phyloP scores from a whole-genome alignment of 805 yeast species.

The Saccharomycopsis fibuligera region DNA sequence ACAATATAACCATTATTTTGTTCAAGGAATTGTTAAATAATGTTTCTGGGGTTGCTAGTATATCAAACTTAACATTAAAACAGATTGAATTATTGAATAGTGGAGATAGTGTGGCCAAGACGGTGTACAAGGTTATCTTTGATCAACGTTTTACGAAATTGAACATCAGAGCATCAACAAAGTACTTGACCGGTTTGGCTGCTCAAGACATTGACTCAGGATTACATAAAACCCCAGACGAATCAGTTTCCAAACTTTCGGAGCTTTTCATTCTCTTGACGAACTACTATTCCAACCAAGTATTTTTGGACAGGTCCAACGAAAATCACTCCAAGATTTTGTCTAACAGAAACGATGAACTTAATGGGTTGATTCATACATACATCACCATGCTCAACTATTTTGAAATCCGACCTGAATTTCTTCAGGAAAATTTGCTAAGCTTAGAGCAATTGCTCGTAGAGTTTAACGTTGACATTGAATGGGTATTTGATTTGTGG shows the following conservation, averaged over 20 bases:
- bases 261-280: slow-evolving; percentile 66
- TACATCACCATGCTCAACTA: slow-evolving; percentile 53
- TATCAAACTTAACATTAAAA: slow-evolving; percentile 55
- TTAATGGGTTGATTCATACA: slow-evolving; percentile 59
- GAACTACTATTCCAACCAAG: slow-evolving; percentile 37
- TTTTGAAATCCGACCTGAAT: slow-evolving; percentile 31
- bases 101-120: slow-evolving; percentile 48
- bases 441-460: slow-evolving; percentile 36
- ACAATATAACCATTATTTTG: slow-evolving; percentile 54
- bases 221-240: neutral
- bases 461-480: slow-evolving; percentile 41
- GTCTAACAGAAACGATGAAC: slow-evolving; percentile 67
- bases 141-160: slow-evolving; percentile 24
- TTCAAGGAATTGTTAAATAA: slow-evolving; percentile 58
- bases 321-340: slow-evolving; percentile 60
- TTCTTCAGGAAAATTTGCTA: slow-evolving; percentile 33
- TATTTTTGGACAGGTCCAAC: slow-evolving; percentile 28
- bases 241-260: slow-evolving; percentile 7
- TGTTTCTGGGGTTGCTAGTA: slow-evolving; percentile 76
- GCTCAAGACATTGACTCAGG: neutral
- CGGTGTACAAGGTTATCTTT: slow-evolving; percentile 49
- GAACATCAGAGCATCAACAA: slow-evolving; percentile 35
- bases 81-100: slow-evolving; percentile 65
- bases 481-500: slow-evolving; percentile 80
- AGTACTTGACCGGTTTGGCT: slow-evolving; percentile 37